Base-by-base conservation (phyloP, 2,329 filamentous ascomycete species). In the Aspergillus sojae region DNA sequence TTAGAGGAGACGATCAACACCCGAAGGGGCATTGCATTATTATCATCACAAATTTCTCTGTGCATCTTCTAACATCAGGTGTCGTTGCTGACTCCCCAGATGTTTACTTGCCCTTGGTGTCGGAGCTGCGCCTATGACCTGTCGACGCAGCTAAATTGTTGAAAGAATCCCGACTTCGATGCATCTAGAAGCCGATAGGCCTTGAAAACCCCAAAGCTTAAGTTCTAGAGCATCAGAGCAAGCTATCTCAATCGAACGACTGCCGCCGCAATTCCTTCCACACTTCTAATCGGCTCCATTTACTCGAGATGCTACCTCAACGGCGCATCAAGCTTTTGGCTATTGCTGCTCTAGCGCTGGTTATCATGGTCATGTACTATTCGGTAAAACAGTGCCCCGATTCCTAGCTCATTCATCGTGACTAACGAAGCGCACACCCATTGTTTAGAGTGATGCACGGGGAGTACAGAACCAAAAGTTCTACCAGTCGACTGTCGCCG, bases 331-430 rank as follows among this genome's bases (percentile, higher is more conserved):
- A 89, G 74, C 81, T 90, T 70, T 80, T 93, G 61, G 81, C 87
- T 67, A 81, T 94, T 71, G 82, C 89, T 62, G 82, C 89, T 61
- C 70, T 93, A 69, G 82, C 88, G 68, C 82, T 86, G 63, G 78
- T 94, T 64, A 79, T 94, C 69, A 83, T 89, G 53, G 80, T 90
- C 60, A 82, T 96, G 69, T 93, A 94, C 81, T 89, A 92, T 75
- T 90, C 89, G 62, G 87, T 90, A 75, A 82, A n/a, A 83, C 63
- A 43, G 46, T 46, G 32, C 32, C 46, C n/a, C 32, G 26, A 28
- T 45, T 11, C n/a, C 21, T 21, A 28, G 5, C 34, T 36, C 4
- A 21, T 23, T 36, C 9, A 10, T 23, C 14, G 43, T 43, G 41
- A 28, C 61, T 68, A 50, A 69, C 60, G 28, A 21, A 34, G 46